A percentile compares a stretch with the other conserved stretches of the same genome.
Conservation (phyloP, 1,284 basidiomycete species). For the Vanrija sp. region DNA sequence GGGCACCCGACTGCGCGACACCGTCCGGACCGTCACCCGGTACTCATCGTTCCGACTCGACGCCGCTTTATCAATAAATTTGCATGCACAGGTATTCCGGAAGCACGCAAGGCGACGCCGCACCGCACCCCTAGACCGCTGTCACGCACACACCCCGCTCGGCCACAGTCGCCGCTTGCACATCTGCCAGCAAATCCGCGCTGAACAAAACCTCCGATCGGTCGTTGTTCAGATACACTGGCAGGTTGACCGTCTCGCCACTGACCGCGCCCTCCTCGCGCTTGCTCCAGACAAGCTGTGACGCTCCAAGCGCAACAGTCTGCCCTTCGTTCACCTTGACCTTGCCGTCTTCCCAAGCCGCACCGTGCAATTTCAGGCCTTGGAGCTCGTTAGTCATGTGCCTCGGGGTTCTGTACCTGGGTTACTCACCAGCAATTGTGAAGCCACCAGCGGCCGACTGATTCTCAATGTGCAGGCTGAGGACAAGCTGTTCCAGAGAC, state of each 20-base stretch:
- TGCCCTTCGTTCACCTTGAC: constrained; percentile 78
- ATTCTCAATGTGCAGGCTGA: constrained; percentile 73
- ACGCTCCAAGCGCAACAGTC: constrained; percentile 66
- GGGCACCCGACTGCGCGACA: too few relatives aligned
- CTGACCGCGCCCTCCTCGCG: constrained; percentile 42
- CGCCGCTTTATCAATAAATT: too few relatives aligned
- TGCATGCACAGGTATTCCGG: too few relatives aligned
- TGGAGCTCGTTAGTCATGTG: constrained; percentile 4
- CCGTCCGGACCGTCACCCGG: too few relatives aligned
- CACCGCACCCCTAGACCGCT: constrained; percentile 19
- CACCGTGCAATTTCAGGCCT: constrained; percentile 84
- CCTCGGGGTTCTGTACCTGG: background rate
- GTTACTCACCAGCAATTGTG: constrained; percentile 70
- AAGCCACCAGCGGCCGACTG: constrained; percentile 68
- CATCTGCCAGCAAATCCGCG: constrained; percentile 32
- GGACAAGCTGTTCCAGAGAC: constrained; percentile 82
- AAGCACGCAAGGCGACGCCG: too few relatives aligned
- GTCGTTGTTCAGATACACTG: constrained; percentile 88
- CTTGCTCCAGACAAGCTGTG: constrained; percentile 79
- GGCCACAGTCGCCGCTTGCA: constrained; percentile 26
- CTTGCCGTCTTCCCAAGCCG: constrained; percentile 64
- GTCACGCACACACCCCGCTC: constrained; percentile 42
- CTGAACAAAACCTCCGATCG: constrained; percentile 85
- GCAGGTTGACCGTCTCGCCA: constrained; percentile 62
- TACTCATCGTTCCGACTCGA: too few relatives aligned